Conservation (phyloP, 345 rosid species). For the Kandelia obovata region DNA sequence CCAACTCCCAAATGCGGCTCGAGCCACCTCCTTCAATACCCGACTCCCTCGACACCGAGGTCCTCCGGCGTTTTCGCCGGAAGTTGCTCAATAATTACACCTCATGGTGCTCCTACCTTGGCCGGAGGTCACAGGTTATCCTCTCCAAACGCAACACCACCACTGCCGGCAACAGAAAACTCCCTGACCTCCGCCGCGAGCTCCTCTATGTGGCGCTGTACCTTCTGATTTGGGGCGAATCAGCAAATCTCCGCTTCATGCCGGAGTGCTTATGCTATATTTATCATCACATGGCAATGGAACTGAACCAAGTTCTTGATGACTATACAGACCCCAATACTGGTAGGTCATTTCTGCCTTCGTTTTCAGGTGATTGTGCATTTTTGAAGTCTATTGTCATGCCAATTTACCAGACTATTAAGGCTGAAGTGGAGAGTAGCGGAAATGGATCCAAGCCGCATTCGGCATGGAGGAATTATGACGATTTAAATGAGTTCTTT, state of each 20-base stretch:
- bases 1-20: conserved; percentile 85
- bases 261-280: conserved; percentile 62
- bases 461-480: conserved; percentile 90
- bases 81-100: conserved; percentile 65
- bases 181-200: conserved; percentile 37
- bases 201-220: conserved; percentile 50
- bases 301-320: conserved; percentile 41
- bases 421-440: conserved; percentile 57
- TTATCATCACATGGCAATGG: conserved; percentile 58
- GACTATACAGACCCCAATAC: conserved; percentile 43
- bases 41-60: conserved; percentile 52
- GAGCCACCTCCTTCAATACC: conserved; percentile 43
- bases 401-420: conserved; percentile 61
- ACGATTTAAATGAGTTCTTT: conserved; percentile 81
- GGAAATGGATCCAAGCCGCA: conserved; percentile 70
- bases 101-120: conserved; percentile 70
- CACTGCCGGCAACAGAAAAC: background rate
- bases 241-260: conserved; percentile 51
- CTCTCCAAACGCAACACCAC: conserved; percentile 22
- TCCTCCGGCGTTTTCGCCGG: conserved; percentile 53
- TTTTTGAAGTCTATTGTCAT: conserved; percentile 54
- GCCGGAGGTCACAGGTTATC: conserved; percentile 39
- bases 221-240: conserved; percentile 63
- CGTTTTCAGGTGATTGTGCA: conserved; percentile 50
- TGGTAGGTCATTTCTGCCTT: conserved; percentile 53